phyloP scores from a whole-genome alignment of 2,329 filamentous ascomycete species.

The Botryotinia calthae region DNA sequence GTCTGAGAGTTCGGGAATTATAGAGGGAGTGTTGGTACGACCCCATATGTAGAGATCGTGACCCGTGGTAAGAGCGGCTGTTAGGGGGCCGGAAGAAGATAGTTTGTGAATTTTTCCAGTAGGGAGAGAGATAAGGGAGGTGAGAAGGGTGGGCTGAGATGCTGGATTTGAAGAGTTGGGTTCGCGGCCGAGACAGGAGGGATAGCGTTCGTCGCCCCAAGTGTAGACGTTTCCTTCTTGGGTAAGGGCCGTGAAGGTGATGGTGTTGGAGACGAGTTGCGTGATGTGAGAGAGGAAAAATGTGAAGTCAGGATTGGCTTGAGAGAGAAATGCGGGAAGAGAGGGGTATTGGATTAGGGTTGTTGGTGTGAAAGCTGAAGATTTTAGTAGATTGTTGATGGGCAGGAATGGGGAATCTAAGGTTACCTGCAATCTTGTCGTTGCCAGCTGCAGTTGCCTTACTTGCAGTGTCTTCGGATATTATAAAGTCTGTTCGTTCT shows the following conservation, averaged over 20 bases:
- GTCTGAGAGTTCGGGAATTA: conserved; percentile 23
- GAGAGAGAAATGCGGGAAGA: conserved; percentile 22
- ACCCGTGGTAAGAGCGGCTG: conserved; percentile 56
- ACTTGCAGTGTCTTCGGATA: background rate
- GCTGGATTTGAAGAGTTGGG: conserved; percentile 45
- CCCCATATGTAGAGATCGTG: conserved; percentile 64
- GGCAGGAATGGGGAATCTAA: background rate
- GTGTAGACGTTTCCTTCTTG: conserved; percentile 41
- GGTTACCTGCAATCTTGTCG: conserved; percentile 28
- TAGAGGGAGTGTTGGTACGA: conserved; percentile 30
- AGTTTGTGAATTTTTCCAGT: conserved; percentile 53
- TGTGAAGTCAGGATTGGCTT: conserved; percentile 5
- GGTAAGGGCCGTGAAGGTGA: conserved; percentile 42
- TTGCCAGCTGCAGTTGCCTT: conserved; percentile 41
- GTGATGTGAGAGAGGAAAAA: conserved; percentile 21
- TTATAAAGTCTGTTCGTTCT: background rate
- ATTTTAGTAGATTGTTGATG: background rate
- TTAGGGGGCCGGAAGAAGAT: conserved; percentile 52
- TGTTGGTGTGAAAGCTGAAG: conserved; percentile 9
- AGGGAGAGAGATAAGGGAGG: conserved; percentile 51
- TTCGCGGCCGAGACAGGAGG: conserved; percentile 54
- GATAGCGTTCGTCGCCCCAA: conserved; percentile 59
- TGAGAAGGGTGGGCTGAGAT: conserved; percentile 45
- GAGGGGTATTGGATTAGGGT: conserved; percentile 26
- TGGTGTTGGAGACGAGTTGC: conserved; percentile 39